These are phyloP conservation scores for Rhynchosporium graminicola DNA, from an alignment of 2,329 filamentous ascomycete species.

Conservation along the genomic window DNA sequence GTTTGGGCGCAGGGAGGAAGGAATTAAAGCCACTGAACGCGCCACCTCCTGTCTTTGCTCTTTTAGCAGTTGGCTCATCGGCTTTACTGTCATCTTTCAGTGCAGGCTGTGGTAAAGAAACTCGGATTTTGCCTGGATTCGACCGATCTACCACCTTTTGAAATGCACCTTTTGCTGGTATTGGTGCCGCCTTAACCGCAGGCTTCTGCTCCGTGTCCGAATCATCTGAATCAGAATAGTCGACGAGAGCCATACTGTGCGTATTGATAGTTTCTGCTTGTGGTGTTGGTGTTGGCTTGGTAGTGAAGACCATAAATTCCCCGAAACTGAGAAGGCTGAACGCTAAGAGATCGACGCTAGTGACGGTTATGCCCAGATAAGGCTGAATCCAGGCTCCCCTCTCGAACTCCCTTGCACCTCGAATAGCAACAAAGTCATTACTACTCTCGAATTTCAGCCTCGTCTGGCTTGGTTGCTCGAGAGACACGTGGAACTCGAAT, in stretches of 20 bases:
- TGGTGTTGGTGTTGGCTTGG: constrained; percentile 1
- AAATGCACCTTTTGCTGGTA: constrained; percentile 60
- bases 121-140: constrained; percentile 80
- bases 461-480: constrained; percentile 3
- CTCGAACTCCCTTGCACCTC: background rate
- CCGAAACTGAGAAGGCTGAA: constrained; percentile 14
- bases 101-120: constrained; percentile 66
- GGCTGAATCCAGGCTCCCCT: constrained; percentile 21
- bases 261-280: background rate
- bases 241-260: constrained; percentile 61
- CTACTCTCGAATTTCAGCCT: background rate
- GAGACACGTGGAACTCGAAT: constrained; percentile 17
- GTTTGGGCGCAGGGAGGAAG: constrained; percentile 82
- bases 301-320: background rate
- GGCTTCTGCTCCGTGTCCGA: constrained; percentile 54
- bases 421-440: background rate
- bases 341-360: constrained; percentile 15
- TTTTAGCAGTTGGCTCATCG: constrained; percentile 69
- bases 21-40: constrained; percentile 82
- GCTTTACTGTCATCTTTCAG: constrained; percentile 42
- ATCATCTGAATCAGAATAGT: constrained; percentile 68
- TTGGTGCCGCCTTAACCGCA: constrained; percentile 39
- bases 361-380: constrained; percentile 15
- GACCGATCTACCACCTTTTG: constrained; percentile 80
- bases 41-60: constrained; percentile 60